Base-by-base conservation (phyloP, 2,329 filamentous ascomycete genomes). In the Aspergillus sp. region DNA sequence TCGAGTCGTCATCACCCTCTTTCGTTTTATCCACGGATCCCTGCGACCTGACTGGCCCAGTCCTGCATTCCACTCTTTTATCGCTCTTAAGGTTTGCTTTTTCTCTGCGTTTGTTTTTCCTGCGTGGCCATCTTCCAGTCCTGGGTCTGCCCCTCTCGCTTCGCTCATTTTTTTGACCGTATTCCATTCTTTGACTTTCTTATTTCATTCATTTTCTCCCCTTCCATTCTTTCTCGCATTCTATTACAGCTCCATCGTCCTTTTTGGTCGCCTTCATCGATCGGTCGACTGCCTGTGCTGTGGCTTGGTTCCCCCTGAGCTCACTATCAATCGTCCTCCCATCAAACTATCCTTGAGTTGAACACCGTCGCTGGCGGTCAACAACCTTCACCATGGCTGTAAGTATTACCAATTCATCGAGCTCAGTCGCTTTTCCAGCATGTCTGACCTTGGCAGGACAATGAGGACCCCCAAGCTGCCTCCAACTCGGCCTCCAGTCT, bases 401-500 rank as follows among this genome's bases (percentile, higher is more conserved):
- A 64, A 52, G 65, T 68, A 23, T 15, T 31, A 8, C 23, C 43
- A 21, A 44, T 41, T 19, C 27, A 2, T 21, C 33, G 39, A 27
- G 27, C 6, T 31, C 52, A 33, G 43, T 55, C 52, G 44, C 35
- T n/a, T 3, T 31, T 12, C 19, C 14, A 25, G 23, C 37, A 43
- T 48, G 11, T 43, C 47, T 56, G 39, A 49, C 53, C 33, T 31
- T 25, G 7, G 54, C 33, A 49, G 52, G 44, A 56, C 35, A 14
- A 21, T 21, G 46, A 59, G 11, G 45, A 57, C 31, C 45, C 37
- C 37, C 41, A 62, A 17, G 49, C 59, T 19, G 55, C 65, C 19
- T 70, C 74, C 21, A 72, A 73, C 19, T 77, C 79, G 4, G 68
- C 75, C 15, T 79, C 77, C 7, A 78, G 76, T 15, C 70, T 85